These are phyloP conservation scores for Termitomyces titanicus DNA, from an alignment of 768 basidiomycete genomes.

Conservation along the genomic window DNA sequence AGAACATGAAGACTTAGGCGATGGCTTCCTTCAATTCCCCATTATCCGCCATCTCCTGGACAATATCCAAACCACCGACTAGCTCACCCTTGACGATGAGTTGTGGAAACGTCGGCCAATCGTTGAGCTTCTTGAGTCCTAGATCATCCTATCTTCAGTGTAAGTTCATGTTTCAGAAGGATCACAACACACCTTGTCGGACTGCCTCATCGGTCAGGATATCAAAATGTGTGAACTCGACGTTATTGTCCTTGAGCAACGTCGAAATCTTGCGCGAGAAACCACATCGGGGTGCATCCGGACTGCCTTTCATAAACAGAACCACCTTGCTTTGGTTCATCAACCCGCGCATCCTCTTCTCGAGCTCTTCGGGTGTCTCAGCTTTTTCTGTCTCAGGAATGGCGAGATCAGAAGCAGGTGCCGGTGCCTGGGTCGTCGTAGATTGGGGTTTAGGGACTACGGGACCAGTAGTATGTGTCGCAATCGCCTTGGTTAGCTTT, in stretches of 20 bases:
- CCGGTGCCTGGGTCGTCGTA: slow-evolving; percentile 42
- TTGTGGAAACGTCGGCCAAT: slow-evolving; percentile 91
- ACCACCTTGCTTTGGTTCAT: slow-evolving; percentile 82
- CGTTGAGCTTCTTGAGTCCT: slow-evolving; percentile 75
- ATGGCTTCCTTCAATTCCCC: slow-evolving; percentile 67
- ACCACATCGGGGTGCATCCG: slow-evolving; percentile 76
- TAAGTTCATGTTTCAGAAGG: not conserved
- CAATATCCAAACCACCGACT: slow-evolving; percentile 92
- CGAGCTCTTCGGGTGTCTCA: slow-evolving; percentile 67
- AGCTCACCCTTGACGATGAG: slow-evolving; percentile 88
- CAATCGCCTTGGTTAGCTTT: slow-evolving; percentile 57
- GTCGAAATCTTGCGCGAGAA: slow-evolving; percentile 76
- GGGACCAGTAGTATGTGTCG: slow-evolving; percentile 46
- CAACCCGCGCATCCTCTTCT: slow-evolving; percentile 55
- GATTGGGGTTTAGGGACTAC: slow-evolving; percentile 40
- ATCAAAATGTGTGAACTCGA: slow-evolving; percentile 77
- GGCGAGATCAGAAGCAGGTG: slow-evolving; percentile 23
- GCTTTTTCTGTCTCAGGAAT: slow-evolving; percentile 16
- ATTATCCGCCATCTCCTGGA: slow-evolving; percentile 80
- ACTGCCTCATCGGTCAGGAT: slow-evolving; percentile 81
- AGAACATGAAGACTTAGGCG: slow-evolving; percentile 8
- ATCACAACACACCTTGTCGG: slow-evolving; percentile 57
- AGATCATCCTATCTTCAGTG: not conserved
- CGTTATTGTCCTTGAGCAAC: slow-evolving; percentile 58
- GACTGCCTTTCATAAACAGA: slow-evolving; percentile 89